Evolutionary conservation across 2,329 filamentous ascomycete genomes (phyloP), one percentile per base, ranked within the genome.

Genomic region (Ramularia endophylla): DNA sequence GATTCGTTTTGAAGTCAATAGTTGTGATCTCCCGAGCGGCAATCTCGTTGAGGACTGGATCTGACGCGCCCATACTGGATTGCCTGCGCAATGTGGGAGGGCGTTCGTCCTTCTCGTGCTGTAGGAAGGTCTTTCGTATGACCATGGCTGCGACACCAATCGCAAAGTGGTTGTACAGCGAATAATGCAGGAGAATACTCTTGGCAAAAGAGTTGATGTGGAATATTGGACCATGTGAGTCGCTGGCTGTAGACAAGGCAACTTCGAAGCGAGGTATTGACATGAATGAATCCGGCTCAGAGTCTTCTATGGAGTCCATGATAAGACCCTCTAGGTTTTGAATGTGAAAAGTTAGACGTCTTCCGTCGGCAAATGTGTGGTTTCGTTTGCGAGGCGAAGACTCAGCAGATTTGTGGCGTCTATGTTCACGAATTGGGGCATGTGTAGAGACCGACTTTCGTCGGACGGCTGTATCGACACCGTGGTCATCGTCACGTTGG

Each of bases 111-210:
- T 45, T 41, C 5, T 46, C 46, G 9, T 46, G 50, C 11, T 59
- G 52, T 34, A 59, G 17, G 49, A 72, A 69, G 0, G 70, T 71
- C 32, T 64, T 63, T 34, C 58, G 62, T 17, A 98, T 63, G 2
- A 94, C 86, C 59, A 81, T 81, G 17, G 76, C 69, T 7, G 90
- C 92, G 45, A 97, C 80, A 1, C 87, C 85, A 18, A 94, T 74
- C 0, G 89, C 84, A 59, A 95, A 98, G 60, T 95, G 89, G 3
- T 89, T 83, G 62, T 94, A 95, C 0, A 98, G 75, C 0, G 94
- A 98, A 60, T 97, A 97, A 37, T 94, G 84, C 6, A 94, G 58
- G 46, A 86, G 79, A 2, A 98, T 67, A 5, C 85, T 87, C 52
- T 84, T 83, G 15, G 92, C 75, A 38, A 85, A 78, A 0, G 87